phyloP scores from a whole-genome alignment of 2,329 filamentous ascomycete genomes.

The Aspergillus cejpii region DNA sequence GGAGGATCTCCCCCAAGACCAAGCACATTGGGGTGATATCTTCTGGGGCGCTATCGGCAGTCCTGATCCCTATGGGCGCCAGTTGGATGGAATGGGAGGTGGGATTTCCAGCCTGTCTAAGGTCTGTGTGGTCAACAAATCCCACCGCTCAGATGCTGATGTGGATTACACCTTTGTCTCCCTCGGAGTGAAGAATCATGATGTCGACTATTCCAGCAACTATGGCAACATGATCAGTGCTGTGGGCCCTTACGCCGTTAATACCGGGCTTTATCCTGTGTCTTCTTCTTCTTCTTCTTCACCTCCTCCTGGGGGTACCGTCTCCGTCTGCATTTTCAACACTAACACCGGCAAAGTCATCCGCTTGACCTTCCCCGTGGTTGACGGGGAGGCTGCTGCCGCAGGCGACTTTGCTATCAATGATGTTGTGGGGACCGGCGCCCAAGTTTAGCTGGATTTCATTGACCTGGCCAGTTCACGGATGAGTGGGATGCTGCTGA shows the following conservation, averaged over 20 bases:
- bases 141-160: conserved; percentile 47
- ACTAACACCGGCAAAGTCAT: conserved; percentile 65
- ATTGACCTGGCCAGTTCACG: conserved; percentile 57
- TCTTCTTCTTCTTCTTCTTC: no score
- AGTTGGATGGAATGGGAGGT: conserved; percentile 65
- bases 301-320: no score
- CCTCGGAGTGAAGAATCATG: conserved; percentile 55
- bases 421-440: conserved; percentile 55
- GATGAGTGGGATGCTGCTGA: conserved; percentile 57
- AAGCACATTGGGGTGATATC: conserved; percentile 46
- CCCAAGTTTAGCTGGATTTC: conserved; percentile 56
- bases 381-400: conserved; percentile 44
- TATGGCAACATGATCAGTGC: conserved; percentile 68
- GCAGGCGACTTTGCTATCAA: conserved; percentile 56
- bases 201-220: conserved; percentile 62
- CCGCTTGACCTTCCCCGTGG: conserved; percentile 50
- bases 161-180: conserved; percentile 67
- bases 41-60: conserved; percentile 57
- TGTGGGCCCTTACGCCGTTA: conserved; percentile 59
- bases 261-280: conserved; percentile 45
- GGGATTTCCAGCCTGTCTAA: conserved; percentile 65
- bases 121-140: conserved; percentile 57
- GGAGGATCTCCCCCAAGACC: conserved; percentile 46
- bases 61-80: conserved; percentile 59
- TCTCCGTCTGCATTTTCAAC: conserved; percentile 55